Evolutionary conservation across 2,329 filamentous ascomycete genomes (phyloP).

Genomic region (Phaeosphaeriaceae sp.): DNA sequence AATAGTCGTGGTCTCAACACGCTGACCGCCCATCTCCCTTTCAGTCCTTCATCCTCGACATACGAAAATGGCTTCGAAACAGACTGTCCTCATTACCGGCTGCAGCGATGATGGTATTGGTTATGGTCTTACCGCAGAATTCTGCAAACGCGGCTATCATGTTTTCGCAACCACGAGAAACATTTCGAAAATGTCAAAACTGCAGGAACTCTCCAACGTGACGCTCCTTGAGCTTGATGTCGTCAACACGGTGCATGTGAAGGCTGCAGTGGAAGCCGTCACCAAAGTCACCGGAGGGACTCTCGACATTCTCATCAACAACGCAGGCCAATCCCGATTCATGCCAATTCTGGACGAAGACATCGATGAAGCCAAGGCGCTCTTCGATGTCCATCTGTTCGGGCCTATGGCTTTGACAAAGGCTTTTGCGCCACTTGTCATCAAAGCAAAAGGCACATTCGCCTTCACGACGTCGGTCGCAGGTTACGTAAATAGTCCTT

Average conservation of each 20-base stretch:
- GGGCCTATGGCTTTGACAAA: constrained; percentile 66
- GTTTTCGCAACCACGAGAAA: constrained; percentile 55
- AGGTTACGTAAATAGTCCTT: no score
- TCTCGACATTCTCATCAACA: constrained; percentile 50
- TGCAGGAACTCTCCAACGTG: not conserved
- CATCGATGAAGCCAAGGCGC: constrained; percentile 34
- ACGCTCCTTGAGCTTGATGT: constrained; percentile 12
- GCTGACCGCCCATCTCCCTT: no score
- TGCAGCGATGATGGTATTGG: constrained; percentile 51
- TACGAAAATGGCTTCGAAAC: not conserved
- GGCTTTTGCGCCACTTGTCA: constrained; percentile 63
- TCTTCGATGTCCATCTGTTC: constrained; percentile 60
- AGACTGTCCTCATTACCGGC: constrained; percentile 27
- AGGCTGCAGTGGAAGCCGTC: constrained; percentile 8
- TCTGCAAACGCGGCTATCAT: constrained; percentile 45
- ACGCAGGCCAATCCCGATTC: constrained; percentile 47
- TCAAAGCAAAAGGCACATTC: constrained; percentile 55
- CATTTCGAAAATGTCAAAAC: constrained; percentile 1
- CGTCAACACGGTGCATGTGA: constrained; percentile 6
- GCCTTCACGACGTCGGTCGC: constrained; percentile 57
- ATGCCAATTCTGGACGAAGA: constrained; percentile 54
- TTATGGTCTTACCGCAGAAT: constrained; percentile 46
- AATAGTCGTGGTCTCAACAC: no score
- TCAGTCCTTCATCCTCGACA: no score
- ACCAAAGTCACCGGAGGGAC: constrained; percentile 11